Percentiles rank a stretch among this genome's conserved stretches.
Evolutionary conservation across 2,329 filamentous ascomycete genomes (phyloP).

Genomic region (Colletotrichum shisoi): DNA sequence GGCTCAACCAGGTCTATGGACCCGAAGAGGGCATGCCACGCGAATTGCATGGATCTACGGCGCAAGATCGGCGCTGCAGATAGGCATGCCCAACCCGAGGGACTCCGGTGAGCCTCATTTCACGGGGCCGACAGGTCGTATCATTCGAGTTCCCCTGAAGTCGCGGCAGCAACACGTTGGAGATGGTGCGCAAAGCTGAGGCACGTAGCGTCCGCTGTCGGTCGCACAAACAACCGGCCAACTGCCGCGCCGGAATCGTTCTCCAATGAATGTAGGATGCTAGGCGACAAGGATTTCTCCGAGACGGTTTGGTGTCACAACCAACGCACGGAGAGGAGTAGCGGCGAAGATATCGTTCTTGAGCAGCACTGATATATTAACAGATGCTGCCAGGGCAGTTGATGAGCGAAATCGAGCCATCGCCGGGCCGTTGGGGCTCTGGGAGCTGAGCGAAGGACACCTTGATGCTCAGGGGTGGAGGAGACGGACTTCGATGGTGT

Average conservation of each 20-base stretch:
- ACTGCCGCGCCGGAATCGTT: conserved; percentile 14
- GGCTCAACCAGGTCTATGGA: conserved; percentile 1
- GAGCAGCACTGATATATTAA: background rate
- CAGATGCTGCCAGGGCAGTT: background rate
- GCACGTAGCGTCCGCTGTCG: conserved; percentile 21
- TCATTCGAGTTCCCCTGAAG: background rate
- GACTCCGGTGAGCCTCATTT: conserved; percentile 19
- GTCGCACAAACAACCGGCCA: conserved; percentile 21
- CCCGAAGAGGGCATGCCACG: conserved; percentile 13
- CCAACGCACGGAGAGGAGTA: background rate
- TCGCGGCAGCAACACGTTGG: conserved; percentile 1
- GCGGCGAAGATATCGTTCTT: background rate
- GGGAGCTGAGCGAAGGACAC: background rate
- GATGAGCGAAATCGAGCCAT: no score
- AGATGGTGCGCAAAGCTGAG: conserved; percentile 9
- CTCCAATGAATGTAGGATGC: conserved; percentile 12
- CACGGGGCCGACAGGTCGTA: background rate
- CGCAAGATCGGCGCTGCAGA: background rate
- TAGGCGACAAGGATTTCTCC: conserved; percentile 9
- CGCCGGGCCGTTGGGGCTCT: background rate
- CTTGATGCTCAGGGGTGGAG: background rate
- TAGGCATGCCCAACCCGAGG: background rate
- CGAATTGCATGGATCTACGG: conserved; percentile 19
- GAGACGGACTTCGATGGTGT: background rate
- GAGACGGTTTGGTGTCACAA: conserved; percentile 8